Evolutionary conservation across 495 filamentous ascomycete species (phyloP).

Genomic region (Rusavskia elegans): DNA sequence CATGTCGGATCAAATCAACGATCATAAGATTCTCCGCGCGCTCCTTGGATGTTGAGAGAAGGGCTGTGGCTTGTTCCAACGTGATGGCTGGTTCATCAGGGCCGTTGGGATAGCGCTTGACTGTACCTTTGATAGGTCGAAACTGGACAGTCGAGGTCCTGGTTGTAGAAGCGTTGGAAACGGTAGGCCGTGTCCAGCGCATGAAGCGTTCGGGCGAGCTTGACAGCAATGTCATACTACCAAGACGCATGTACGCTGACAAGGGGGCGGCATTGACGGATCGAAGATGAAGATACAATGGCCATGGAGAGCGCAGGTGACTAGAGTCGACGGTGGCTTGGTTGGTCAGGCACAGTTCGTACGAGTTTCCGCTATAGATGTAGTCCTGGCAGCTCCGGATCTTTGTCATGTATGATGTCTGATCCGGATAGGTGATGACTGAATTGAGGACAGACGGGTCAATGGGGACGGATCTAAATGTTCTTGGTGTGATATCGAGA

Average conservation of each 20-base stretch:
- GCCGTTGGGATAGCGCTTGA: conserved; percentile 42
- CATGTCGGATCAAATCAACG: conserved; percentile 83
- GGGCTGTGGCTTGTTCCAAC: conserved; percentile 44
- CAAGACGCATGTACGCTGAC: conserved; percentile 64
- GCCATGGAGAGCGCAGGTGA: conserved; percentile 16
- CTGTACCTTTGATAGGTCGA: conserved; percentile 90
- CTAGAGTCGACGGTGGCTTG: conserved; percentile 38
- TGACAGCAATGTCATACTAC: conserved; percentile 52
- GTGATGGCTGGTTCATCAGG: conserved; percentile 27
- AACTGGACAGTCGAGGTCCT: conserved; percentile 33
- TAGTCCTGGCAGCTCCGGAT: conserved; percentile 54
- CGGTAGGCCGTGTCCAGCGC: conserved; percentile 38
- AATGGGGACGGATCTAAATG: no score
- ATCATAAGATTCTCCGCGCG: conserved; percentile 97
- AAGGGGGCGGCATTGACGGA: conserved; percentile 72
- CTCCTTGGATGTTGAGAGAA: conserved; percentile 70
- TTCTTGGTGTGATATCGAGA: neutral
- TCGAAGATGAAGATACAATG: conserved; percentile 33
- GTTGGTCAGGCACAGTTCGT: conserved; percentile 81
- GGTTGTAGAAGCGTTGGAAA: neutral
- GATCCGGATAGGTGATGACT: conserved; percentile 29
- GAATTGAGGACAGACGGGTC: neutral
- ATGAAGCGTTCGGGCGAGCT: conserved; percentile 91
- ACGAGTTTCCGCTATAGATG: conserved; percentile 69
- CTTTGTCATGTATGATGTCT: conserved; percentile 42